A percentile compares a stretch with the other conserved stretches of the same genome.
Evolutionary conservation across 2,329 filamentous ascomycete genomes (phyloP).

Genomic region (Talaromyces sp.): DNA sequence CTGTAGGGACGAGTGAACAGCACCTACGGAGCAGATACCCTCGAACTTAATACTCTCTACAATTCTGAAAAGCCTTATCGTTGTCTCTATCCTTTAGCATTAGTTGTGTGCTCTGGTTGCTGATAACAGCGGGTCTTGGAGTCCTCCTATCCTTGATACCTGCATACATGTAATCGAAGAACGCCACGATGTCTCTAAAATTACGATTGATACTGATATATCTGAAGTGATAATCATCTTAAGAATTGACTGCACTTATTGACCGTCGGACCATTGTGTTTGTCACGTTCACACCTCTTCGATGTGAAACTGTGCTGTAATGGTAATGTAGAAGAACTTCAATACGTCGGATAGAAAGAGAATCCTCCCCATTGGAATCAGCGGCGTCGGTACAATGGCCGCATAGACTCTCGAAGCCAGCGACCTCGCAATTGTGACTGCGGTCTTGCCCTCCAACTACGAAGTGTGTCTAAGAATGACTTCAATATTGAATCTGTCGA

Average conservation of each 20-base stretch:
- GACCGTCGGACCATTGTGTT: neutral
- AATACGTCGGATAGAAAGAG: neutral
- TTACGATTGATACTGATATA: no score
- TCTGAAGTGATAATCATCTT: neutral
- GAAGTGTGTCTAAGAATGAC: neutral
- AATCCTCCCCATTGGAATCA: neutral
- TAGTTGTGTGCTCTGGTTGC: neutral
- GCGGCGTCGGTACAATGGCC: neutral
- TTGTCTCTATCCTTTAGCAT: neutral
- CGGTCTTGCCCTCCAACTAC: neutral
- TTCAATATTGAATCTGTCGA: neutral
- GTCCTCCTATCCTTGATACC: neutral
- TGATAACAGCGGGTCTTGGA: neutral
- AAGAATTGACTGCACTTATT: neutral
- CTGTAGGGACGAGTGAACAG: no score
- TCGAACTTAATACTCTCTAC: no score
- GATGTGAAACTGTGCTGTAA: neutral
- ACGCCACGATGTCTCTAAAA: no score
- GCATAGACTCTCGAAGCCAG: neutral
- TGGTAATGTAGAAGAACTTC: neutral
- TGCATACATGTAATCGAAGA: neutral
- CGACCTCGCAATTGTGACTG: neutral
- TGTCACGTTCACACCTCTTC: neutral
- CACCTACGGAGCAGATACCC: no score
- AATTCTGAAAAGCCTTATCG: neutral